These are phyloP conservation scores for Quercus gilva DNA, from an alignment of 306 rosid genomes.

Conservation along the genomic window DNA sequence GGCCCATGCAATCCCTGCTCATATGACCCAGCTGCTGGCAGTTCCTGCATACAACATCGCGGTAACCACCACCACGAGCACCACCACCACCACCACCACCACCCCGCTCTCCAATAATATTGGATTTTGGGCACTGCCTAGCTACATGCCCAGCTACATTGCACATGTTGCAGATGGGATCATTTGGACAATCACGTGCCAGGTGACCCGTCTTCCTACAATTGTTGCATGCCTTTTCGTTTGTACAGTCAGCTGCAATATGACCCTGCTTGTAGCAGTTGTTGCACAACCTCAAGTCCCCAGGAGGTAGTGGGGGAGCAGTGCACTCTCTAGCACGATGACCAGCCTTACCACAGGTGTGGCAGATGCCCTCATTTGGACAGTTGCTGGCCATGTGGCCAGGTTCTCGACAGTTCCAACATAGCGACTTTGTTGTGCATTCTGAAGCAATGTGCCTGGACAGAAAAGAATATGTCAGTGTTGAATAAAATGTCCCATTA, in stretches of 20 bases:
- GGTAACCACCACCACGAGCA: slow-evolving; percentile 40
- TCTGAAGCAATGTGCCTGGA: slow-evolving; percentile 94
- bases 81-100: slow-evolving; percentile 35
- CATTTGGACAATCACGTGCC: slow-evolving; percentile 97
- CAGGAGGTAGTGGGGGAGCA: slow-evolving; percentile 79
- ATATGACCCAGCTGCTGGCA: slow-evolving; percentile 93
- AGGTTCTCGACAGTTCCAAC: slow-evolving; percentile 98
- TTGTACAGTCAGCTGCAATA: slow-evolving; percentile 93
- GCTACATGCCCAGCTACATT: slow-evolving; percentile 96
- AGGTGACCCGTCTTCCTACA: slow-evolving; percentile 96
- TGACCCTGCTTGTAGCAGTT: slow-evolving; percentile 99
- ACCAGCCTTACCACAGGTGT: slow-evolving; percentile 94
- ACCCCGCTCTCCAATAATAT: slow-evolving; percentile 53
- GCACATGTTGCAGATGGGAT: slow-evolving; percentile 91
- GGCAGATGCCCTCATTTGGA: slow-evolving; percentile 96
- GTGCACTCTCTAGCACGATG: slow-evolving; percentile 95
- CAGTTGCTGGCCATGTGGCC: slow-evolving; percentile 96
- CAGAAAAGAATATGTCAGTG: slow-evolving; percentile 12
- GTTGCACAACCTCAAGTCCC: slow-evolving; percentile 92
- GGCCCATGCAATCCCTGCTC: slow-evolving; percentile 99
- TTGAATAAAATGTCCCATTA: background rate
- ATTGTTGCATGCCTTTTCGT: slow-evolving; percentile 98
- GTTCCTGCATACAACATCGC: slow-evolving; percentile 84
- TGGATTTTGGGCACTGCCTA: slow-evolving; percentile 80
- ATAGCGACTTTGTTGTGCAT: slow-evolving; percentile 87